phyloP scores from a whole-genome alignment of 306 rosid species.

The Lagenaria siceraria region DNA sequence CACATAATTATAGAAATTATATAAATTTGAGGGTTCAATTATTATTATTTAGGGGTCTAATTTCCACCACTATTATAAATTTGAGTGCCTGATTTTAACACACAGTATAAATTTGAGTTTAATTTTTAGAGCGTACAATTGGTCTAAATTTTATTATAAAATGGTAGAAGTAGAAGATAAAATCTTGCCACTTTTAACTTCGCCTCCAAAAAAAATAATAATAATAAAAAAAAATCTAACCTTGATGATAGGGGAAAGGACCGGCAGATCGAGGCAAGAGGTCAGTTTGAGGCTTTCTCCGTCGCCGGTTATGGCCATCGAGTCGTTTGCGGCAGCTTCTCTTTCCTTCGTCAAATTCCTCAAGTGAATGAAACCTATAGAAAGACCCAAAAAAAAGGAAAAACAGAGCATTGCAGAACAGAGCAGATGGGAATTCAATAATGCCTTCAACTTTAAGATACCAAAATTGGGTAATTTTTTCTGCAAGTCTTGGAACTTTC shows the following conservation, averaged over 20 bases:
- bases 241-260: slow-evolving; percentile 53
- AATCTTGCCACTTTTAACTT: not conserved
- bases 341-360: slow-evolving; percentile 92
- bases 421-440: not conserved
- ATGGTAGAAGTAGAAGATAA: not conserved
- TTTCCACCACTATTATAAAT: too few species aligned
- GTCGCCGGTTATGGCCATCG: slow-evolving; percentile 88
- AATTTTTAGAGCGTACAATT: too few species aligned
- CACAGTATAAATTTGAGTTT: too few species aligned
- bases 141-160: too few species aligned
- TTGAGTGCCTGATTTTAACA: too few species aligned
- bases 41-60: too few species aligned
- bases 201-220: not conserved
- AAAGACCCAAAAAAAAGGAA: not conserved
- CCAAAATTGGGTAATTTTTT: not conserved
- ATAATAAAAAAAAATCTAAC: slow-evolving; percentile 19
- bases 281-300: slow-evolving; percentile 87
- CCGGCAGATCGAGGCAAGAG: slow-evolving; percentile 33
- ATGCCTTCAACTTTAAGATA: not conserved
- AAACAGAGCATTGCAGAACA: not conserved
- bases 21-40: too few species aligned
- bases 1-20: too few species aligned
- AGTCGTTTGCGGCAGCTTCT: slow-evolving; percentile 93
- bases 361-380: slow-evolving; percentile 78
- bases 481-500: not conserved